phyloP scores from a whole-genome alignment of 805 yeast genomes.

The Spathaspora girioi region DNA sequence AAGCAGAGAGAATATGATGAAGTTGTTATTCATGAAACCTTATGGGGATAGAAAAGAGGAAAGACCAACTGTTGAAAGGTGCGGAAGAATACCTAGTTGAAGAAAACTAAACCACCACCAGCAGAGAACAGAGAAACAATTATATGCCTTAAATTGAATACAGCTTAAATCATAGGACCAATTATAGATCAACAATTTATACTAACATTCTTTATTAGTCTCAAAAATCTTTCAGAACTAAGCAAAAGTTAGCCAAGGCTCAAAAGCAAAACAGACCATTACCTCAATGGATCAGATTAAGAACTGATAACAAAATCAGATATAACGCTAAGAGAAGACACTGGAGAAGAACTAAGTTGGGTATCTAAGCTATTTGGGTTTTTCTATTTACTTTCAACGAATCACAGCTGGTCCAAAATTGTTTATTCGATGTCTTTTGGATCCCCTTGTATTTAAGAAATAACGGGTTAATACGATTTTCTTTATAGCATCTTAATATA shows the following conservation, averaged over 20 bases:
- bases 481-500: slow-evolving; percentile 5
- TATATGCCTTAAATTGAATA: not conserved
- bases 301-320: slow-evolving; percentile 96
- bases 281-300: slow-evolving; percentile 99
- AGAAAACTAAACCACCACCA: not conserved
- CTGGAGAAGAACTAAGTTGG: slow-evolving; percentile 99
- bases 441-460: not conserved
- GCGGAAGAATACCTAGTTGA: not conserved
- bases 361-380: slow-evolving; percentile 57
- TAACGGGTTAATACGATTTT: slow-evolving; percentile 5
- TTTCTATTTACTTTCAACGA: slow-evolving; percentile 1
- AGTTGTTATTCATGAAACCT: not conserved
- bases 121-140: not conserved
- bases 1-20: not conserved
- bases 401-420: not conserved
- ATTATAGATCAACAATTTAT: not conserved
- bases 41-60: not conserved
- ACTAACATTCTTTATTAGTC: slow-evolving; percentile 47
- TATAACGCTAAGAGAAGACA: slow-evolving; percentile 99
- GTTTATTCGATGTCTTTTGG: not conserved
- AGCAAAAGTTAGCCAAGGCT: slow-evolving; percentile 99
- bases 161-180: not conserved
- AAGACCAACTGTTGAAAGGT: not conserved
- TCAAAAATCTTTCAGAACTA: slow-evolving; percentile 93
- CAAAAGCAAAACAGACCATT: slow-evolving; percentile 98